Evolutionary conservation across 306 rosid species (phyloP).

Genomic region (Astragalus glycyphyllos): DNA sequence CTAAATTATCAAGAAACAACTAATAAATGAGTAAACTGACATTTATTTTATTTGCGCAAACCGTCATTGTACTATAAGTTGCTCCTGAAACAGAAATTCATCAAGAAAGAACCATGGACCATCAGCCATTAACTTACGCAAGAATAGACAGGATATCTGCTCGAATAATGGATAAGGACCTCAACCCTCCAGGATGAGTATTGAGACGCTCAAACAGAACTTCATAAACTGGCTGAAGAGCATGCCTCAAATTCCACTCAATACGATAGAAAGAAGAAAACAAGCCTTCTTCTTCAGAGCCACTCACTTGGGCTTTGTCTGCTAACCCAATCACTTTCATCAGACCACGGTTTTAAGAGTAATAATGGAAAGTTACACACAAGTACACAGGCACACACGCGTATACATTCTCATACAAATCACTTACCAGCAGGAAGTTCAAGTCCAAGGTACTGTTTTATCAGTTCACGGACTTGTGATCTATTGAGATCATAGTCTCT

Average conservation of each 20-base stretch:
- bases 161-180: constrained; percentile 76
- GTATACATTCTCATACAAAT: background rate
- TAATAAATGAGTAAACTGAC: background rate
- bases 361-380: constrained; percentile 2
- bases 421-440: constrained; percentile 71
- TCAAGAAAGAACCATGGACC: constrained; percentile 16
- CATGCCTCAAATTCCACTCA: constrained; percentile 83
- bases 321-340: constrained; percentile 48
- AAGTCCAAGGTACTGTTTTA: constrained; percentile 86
- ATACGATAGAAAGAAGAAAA: constrained; percentile 75
- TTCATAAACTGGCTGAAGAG: constrained; percentile 83
- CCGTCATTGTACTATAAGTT: constrained; percentile 10
- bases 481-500: constrained; percentile 88
- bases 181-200: constrained; percentile 91
- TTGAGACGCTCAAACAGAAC: constrained; percentile 91
- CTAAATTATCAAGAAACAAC: constrained; percentile 21
- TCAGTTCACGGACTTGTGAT: constrained; percentile 70
- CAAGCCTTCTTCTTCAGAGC: constrained; percentile 57
- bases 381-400: background rate
- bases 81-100: background rate
- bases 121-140: constrained; percentile 61
- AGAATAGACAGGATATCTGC: constrained; percentile 81
- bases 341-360: constrained; percentile 22
- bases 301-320: constrained; percentile 56
- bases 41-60: constrained; percentile 19